phyloP scores from a whole-genome alignment of 1,139 yeast genomes.

The Yamadazyma dendronema region DNA sequence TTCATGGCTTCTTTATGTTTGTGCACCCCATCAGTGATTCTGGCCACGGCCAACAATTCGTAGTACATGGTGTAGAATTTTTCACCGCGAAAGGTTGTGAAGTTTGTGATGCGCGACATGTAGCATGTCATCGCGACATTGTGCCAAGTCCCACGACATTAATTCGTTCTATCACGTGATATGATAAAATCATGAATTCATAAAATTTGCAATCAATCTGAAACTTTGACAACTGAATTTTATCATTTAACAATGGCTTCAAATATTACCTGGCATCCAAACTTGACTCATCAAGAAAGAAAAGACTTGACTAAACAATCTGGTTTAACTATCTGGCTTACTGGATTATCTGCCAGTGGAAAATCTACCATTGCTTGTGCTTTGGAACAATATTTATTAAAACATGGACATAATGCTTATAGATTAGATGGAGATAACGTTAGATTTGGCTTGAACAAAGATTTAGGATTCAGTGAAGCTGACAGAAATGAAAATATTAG shows the following conservation, averaged over 20 bases:
- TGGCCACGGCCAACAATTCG: conserved; percentile 87
- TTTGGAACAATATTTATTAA: conserved; percentile 75
- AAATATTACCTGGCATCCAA: conserved; percentile 94
- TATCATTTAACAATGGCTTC: conserved; percentile 63
- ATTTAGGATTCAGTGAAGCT: conserved; percentile 84
- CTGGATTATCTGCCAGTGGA: conserved; percentile 94
- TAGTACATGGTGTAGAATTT: conserved; percentile 58
- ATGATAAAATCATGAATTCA: conserved; percentile 10
- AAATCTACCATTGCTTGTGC: conserved; percentile 96
- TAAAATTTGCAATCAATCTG: conserved; percentile 6
- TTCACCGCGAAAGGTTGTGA: background rate
- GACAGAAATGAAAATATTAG: conserved; percentile 94
- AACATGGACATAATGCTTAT: conserved; percentile 68
- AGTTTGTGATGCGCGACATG: background rate
- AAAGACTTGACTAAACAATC: conserved; percentile 67
- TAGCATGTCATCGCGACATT: too few species aligned
- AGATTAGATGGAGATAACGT: conserved; percentile 94
- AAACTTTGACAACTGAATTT: background rate
- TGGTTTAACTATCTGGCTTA: conserved; percentile 92
- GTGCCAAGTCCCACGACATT: too few species aligned
- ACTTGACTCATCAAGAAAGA: conserved; percentile 82
- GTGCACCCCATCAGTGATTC: conserved; percentile 59
- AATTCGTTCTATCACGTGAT: conserved; percentile 7
- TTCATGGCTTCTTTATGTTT: conserved; percentile 65
- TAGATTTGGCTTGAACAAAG: conserved; percentile 91